Evolutionary conservation across 1,284 basidiomycete genomes (phyloP).

Genomic region (Sporisorium scitamineum): DNA sequence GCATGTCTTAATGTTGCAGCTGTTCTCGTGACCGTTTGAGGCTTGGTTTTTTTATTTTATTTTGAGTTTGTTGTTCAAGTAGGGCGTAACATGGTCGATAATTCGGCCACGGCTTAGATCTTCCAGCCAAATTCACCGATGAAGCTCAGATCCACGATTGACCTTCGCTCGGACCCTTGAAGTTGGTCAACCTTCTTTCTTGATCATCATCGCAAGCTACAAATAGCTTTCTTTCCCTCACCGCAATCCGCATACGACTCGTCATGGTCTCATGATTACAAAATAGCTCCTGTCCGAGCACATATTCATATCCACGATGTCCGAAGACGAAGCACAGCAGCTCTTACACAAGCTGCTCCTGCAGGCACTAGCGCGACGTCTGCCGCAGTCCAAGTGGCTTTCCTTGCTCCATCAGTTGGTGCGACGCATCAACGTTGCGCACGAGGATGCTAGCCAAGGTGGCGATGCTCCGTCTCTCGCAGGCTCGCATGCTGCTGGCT

Average conservation of each 20-base stretch:
- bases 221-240: not conserved
- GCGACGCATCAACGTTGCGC: constrained; percentile 19
- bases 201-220: not conserved
- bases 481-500: constrained; percentile 22
- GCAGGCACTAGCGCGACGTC: constrained; percentile 32
- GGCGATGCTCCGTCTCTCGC: constrained; percentile 3
- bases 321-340: constrained; percentile 30
- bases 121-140: not conserved
- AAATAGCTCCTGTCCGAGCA: not conserved
- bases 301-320: constrained; percentile 13
- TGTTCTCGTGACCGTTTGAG: constrained; percentile 5
- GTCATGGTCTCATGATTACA: not conserved
- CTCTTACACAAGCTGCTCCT: constrained; percentile 38
- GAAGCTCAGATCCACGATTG: constrained; percentile 1
- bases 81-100: not conserved
- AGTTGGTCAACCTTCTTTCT: not conserved
- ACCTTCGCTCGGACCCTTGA: constrained; percentile 7
- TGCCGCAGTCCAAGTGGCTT: constrained; percentile 42
- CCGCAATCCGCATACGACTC: not conserved
- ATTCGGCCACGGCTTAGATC: not conserved
- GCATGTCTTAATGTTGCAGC: not conserved
- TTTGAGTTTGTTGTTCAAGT: too few species aligned
- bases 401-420: constrained; percentile 37
- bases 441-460: not conserved
- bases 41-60: not conserved